A percentile compares a stretch with the other conserved stretches of the same genome.
Conservation (phyloP, 257 asterid genomes). For the Solanum gracilifrons region DNA sequence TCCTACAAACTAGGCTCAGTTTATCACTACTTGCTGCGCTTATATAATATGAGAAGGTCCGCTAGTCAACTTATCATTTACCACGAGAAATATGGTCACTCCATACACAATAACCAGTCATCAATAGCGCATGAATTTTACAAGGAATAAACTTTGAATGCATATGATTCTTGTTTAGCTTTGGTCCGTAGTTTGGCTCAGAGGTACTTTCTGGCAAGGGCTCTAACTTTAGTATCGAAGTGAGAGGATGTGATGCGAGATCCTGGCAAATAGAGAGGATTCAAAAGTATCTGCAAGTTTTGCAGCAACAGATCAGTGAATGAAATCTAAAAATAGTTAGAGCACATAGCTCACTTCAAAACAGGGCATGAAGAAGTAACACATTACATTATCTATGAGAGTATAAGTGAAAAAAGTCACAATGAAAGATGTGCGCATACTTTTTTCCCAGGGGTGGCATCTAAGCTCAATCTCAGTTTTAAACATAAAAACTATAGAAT, state of each 20-base stretch:
- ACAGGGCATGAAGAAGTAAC: not conserved
- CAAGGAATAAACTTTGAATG: not conserved
- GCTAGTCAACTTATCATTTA: not conserved
- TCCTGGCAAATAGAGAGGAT: constrained; percentile 96
- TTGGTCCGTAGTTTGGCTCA: constrained; percentile 15
- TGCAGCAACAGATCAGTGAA: not conserved
- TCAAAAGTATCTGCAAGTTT: constrained; percentile 74
- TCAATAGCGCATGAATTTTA: not conserved
- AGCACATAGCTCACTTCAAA: not conserved
- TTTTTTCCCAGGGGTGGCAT: not conserved
- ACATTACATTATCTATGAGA: not conserved
- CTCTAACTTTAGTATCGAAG: constrained; percentile 94
- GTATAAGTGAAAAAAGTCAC: not conserved
- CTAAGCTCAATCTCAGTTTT: not conserved
- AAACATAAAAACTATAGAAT: not conserved
- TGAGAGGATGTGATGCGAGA: constrained; percentile 86
- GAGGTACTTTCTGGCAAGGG: constrained; percentile 84
- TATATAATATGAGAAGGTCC: not conserved
- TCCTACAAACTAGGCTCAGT: not conserved
- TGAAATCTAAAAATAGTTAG: not conserved
- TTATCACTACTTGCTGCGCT: not conserved
- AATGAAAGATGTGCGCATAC: not conserved
- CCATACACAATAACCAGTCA: not conserved
- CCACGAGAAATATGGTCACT: not conserved
- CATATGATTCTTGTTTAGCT: not conserved